Evolutionary conservation across 2,329 filamentous ascomycete species (phyloP), one percentile per base, ranked within the genome.

Genomic region (Onygenales sp.): DNA sequence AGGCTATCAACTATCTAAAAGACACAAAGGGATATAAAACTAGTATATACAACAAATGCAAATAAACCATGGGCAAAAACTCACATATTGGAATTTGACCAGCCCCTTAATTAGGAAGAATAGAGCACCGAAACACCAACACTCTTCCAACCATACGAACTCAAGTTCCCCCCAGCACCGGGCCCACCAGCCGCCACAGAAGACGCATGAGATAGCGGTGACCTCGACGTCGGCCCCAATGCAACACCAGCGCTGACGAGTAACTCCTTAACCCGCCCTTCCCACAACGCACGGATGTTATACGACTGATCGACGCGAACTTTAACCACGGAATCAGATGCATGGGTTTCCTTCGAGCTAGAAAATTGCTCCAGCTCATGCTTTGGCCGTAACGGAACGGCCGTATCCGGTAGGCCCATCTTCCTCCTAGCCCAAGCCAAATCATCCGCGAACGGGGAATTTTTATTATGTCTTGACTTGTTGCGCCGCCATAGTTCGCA

Each of bases 241-340:
- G 84, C 88, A 54, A 89, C 88, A 8, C 93, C 93, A 42, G 95
- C 77, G 62, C 89, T 95, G 67, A 97, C 94, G 54, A 98, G 78
- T 55, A 98, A 74, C 60, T 95, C 92, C 74, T 97, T 95, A 55
- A 94, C 81, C 52, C 90, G 80, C 2, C 92, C 91, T 68, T 97
- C 92, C 92, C 93, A 98, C 21, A 97, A 72, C 49, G 97, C 68
- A 0, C 90, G 88, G 52, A 96, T 82, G 58, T 85, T 85, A 73
- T 89, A 84, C 60, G 91, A 87, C 73, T 96, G 91, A 66, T 96
- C 90, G 51, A 97, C 77, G 49, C 88, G 82, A 44, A 91, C 86
- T 71, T 97, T 98, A 59, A 98, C 72, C 34, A 97, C 91, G 6
- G 91, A 92, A 34, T 87, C 83, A 55, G 88, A 87, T 58, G 86